Evolutionary conservation across 768 basidiomycete genomes (phyloP).

Genomic region (Hypsizygus marmoreus): DNA sequence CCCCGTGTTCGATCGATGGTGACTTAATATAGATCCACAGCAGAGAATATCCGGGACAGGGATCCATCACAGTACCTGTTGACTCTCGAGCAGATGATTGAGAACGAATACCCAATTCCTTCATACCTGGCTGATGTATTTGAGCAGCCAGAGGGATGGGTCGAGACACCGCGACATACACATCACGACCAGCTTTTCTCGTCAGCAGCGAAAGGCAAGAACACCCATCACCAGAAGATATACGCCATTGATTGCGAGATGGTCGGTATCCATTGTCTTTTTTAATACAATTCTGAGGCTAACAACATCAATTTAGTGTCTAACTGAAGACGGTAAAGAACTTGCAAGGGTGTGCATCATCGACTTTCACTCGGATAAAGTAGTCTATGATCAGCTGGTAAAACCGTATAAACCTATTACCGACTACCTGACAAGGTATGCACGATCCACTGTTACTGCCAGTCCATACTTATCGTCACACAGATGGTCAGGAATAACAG

Average conservation of each 20-base stretch:
- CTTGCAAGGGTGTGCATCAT: slow-evolving; percentile 85
- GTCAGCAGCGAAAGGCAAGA: slow-evolving; percentile 27
- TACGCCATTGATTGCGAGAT: slow-evolving; percentile 97
- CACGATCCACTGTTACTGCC: not conserved
- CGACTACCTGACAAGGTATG: slow-evolving; percentile 90
- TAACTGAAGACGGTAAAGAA: slow-evolving; percentile 89
- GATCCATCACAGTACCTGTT: slow-evolving; percentile 75
- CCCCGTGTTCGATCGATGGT: not conserved
- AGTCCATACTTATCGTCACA: not conserved
- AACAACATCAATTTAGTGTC: slow-evolving; percentile 52
- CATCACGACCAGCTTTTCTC: slow-evolving; percentile 27
- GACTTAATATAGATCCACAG: slow-evolving; percentile 32
- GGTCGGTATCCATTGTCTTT: slow-evolving; percentile 49
- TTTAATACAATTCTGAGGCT: slow-evolving; percentile 1
- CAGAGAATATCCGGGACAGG: slow-evolving; percentile 60
- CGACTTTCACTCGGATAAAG: slow-evolving; percentile 69
- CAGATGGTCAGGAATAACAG: slow-evolving; percentile 95
- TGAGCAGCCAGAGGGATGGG: slow-evolving; percentile 69
- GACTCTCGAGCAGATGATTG: slow-evolving; percentile 83
- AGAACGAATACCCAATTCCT: slow-evolving; percentile 91
- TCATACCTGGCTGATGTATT: slow-evolving; percentile 79
- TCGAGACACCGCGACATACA: slow-evolving; percentile 69
- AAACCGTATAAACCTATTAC: slow-evolving; percentile 81
- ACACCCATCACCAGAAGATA: slow-evolving; percentile 47
- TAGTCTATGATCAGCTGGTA: slow-evolving; percentile 88